phyloP scores from a whole-genome alignment of 192 early-diverging fungal genomes.

The Phycomyces nitens region DNA sequence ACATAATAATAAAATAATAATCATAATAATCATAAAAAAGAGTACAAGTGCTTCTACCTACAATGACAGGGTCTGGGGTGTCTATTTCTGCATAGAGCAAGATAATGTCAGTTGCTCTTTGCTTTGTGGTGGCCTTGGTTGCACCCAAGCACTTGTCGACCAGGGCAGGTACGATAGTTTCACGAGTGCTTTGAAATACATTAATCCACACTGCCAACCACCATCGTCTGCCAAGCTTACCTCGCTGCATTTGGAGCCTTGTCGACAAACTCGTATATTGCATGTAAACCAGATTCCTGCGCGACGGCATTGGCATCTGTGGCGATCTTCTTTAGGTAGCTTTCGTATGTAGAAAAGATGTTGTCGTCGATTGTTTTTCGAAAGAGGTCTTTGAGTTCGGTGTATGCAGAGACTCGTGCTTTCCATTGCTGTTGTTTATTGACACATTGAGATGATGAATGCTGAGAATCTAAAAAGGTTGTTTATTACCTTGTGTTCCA shows the following conservation, averaged over 20 bases:
- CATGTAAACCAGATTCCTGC: slow-evolving; percentile 77
- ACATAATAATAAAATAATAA: not conserved
- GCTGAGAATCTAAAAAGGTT: slow-evolving; percentile 1
- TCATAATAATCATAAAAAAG: not conserved
- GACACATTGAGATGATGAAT: not conserved
- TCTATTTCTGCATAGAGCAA: slow-evolving; percentile 90
- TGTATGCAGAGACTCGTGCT: slow-evolving; percentile 81
- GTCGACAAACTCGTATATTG: slow-evolving; percentile 73
- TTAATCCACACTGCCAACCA: too few relatives aligned
- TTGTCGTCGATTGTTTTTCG: slow-evolving; percentile 55
- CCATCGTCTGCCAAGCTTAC: too few relatives aligned
- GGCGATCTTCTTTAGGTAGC: slow-evolving; percentile 75
- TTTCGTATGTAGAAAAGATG: slow-evolving; percentile 69
- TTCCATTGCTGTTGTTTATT: slow-evolving; percentile 78
- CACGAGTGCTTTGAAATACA: slow-evolving; percentile 39
- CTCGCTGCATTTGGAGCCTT: slow-evolving; percentile 76
- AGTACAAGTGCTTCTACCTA: slow-evolving; percentile 34
- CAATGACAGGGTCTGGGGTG: slow-evolving; percentile 77
- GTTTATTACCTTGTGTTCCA: slow-evolving; percentile 32
- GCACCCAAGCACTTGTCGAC: slow-evolving; percentile 88
- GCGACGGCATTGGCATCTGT: slow-evolving; percentile 88
- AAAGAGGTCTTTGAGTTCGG: slow-evolving; percentile 71
- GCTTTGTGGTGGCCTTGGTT: slow-evolving; percentile 75
- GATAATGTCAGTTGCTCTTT: slow-evolving; percentile 73
- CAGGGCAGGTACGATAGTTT: slow-evolving; percentile 65